Evolutionary conservation across 345 rosid genomes (phyloP), one percentile per base, ranked within the genome.

Genomic region (Rhizophora apiculata): DNA sequence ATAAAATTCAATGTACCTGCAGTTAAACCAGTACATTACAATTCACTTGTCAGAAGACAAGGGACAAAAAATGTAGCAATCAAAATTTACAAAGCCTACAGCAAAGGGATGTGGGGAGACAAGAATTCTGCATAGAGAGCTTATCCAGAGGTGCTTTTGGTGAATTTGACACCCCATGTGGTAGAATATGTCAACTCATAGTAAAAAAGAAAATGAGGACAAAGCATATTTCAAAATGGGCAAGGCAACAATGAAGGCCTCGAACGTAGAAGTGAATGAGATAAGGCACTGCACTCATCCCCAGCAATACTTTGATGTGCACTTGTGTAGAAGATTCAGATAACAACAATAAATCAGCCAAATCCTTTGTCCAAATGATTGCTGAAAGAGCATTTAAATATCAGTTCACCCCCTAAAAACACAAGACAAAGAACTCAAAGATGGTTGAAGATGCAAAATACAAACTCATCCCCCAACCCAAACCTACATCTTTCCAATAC

Each of bases 1-100:
- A 49, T 89, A 91, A 76, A 90, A 93, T 78, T 93, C 98, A 53
- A 93, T 86, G 81, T 93, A 93, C 88, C 98, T 91, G 89, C 91
- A 88, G 68, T 69, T 70, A 65, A 31, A 74, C 7, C 29, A 70
- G 55, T 16, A n/a, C 71, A 74, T 68, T 29, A 71, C 37, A 78
- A 64, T 78, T 84, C 83, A 78, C 64, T 78, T 79, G 72, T 80
- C 76, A 65, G 77, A 70, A 78, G 54, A 73, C 52, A 53, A 57
- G 48, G 68, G 65, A 34, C 62, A 8, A 65, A 48, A 64, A 1
- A 32, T 64, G 66, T 67, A 55, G 30, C 61, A 73, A 67, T 58
- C 69, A 67, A 76, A 71, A 84, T 83, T 90, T 85, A 85, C 85
- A 76, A 88, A 77, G 87, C 76, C 74, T 67, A 85, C 36, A 75